Base-by-base conservation (phyloP, 371 early-diverging fungal genomes). In the Mucor indicus region DNA sequence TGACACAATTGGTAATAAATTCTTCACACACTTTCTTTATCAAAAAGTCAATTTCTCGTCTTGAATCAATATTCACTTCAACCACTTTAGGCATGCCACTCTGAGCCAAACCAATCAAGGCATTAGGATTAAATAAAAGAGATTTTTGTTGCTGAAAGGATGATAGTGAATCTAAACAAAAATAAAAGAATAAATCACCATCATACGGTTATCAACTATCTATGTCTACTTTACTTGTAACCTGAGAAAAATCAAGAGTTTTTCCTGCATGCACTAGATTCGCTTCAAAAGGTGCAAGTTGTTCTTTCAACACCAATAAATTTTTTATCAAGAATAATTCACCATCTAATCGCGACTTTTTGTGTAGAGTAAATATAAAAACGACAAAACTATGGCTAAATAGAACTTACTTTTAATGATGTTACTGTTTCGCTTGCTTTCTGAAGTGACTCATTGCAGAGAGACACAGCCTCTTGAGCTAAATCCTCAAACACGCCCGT, bases 311-410 rank as follows among this genome's bases (percentile, higher is more conserved):
- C 44, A 86, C 83, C 24, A 92, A 58, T 37, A 92, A 49, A 55
- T 92, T 89, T 56, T 89, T 92, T 44, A 92, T 84, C 44, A 90
- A 60, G 58, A 92, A 92, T 20, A 91, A 60, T 39, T 87, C 84
- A 4, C 84, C 86, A 54, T 92, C 92, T 8, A 86, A 55, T 21
- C 66, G 75, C 16, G 71, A 47, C 81, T 80, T 62, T n/a, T 41
- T 19, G 30, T 0, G n/a, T 43, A n/a, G n/a, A n/a, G n/a, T n/a
- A n/a, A n/a, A n/a, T n/a, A n/a, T n/a, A n/a, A n/a, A n/a, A n/a
- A n/a, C n/a, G n/a, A n/a, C n/a, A n/a, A n/a, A n/a, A n/a, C n/a
- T n/a, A n/a, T n/a, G n/a, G n/a, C n/a, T 3, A 22, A 23, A 12
- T 17, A 43, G 2, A 25, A 38, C 9, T 23, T 67, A 64, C 72